Evolutionary conservation across 805 yeast genomes (phyloP).

Genomic region (Barnettozyma wickerhamii): DNA sequence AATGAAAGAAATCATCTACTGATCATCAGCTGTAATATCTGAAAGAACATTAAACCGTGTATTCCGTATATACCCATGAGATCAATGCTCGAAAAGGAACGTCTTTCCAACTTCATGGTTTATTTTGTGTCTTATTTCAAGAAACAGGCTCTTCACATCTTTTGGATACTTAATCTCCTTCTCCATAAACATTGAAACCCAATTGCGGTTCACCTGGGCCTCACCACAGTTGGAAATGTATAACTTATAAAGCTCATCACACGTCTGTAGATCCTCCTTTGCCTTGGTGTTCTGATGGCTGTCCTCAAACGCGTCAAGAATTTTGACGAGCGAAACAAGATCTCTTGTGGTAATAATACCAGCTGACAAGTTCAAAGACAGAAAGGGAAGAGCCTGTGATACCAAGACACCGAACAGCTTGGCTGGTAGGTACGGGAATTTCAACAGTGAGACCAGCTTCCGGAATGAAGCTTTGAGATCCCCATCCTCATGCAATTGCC

Average conservation of each 20-base stretch:
- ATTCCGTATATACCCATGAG: too few species aligned
- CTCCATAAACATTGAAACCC: conserved; percentile 20
- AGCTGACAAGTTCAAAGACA: conserved; percentile 21
- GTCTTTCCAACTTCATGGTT: conserved; percentile 24
- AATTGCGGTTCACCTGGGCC: conserved; percentile 8
- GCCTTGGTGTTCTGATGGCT: conserved; percentile 4
- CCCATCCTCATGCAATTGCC: conserved; percentile 29
- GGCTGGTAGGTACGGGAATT: conserved; percentile 49
- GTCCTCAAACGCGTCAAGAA: conserved; percentile 21
- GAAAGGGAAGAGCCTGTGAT: conserved; percentile 44
- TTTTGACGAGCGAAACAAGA: conserved; percentile 17
- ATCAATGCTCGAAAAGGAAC: conserved; percentile 12
- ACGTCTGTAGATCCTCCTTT: conserved; percentile 12
- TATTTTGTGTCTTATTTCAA: conserved; percentile 20
- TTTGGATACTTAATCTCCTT: conserved; percentile 17
- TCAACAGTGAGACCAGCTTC: conserved; percentile 37
- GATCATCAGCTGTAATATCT: too few species aligned
- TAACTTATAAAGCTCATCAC: conserved; percentile 21
- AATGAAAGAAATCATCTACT: not conserved
- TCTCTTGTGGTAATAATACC: conserved; percentile 20
- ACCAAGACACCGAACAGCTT: conserved; percentile 46
- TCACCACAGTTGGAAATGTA: conserved; percentile 9
- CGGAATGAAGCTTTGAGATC: conserved; percentile 26
- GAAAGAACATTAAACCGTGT: too few species aligned
- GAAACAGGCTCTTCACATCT: conserved; percentile 14